Evolutionary conservation across 176 grass and related monocot genomes (phyloP).

Genomic region (Puya raimondii): DNA sequence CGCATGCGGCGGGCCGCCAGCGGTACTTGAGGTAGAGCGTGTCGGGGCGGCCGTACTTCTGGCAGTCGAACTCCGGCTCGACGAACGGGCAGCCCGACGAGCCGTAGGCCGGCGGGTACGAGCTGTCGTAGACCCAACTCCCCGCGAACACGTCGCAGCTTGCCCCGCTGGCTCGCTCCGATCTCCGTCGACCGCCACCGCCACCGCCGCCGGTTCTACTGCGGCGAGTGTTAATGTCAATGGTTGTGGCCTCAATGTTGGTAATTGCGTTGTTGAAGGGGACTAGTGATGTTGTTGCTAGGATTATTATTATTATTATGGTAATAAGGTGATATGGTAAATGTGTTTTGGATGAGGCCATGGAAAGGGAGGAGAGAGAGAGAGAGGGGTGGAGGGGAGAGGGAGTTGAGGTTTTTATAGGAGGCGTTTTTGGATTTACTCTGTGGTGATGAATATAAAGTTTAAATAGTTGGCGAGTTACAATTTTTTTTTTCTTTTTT

Average conservation of each 20-base stretch:
- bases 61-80: slow-evolving; percentile 84
- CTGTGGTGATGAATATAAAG: neutral
- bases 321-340: neutral
- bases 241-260: neutral
- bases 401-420: neutral
- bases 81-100: slow-evolving; percentile 72
- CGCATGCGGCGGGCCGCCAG: slow-evolving; percentile 66
- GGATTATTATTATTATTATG: no score
- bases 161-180: slow-evolving; percentile 16
- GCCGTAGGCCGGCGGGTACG: slow-evolving; percentile 61
- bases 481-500: no score
- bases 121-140: slow-evolving; percentile 61
- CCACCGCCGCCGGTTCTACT: neutral
- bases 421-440: neutral
- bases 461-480: no score
- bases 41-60: slow-evolving; percentile 70
- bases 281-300: no score
- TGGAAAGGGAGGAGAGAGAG: neutral
- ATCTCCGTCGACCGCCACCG: neutral
- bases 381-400: neutral
- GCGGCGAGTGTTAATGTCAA: neutral
- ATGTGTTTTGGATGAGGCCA: neutral
- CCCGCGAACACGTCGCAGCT: slow-evolving; percentile 78
- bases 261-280: no score
- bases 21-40: slow-evolving; percentile 78